phyloP scores from a whole-genome alignment of 768 basidiomycete genomes.

The Lepiota venenata region DNA sequence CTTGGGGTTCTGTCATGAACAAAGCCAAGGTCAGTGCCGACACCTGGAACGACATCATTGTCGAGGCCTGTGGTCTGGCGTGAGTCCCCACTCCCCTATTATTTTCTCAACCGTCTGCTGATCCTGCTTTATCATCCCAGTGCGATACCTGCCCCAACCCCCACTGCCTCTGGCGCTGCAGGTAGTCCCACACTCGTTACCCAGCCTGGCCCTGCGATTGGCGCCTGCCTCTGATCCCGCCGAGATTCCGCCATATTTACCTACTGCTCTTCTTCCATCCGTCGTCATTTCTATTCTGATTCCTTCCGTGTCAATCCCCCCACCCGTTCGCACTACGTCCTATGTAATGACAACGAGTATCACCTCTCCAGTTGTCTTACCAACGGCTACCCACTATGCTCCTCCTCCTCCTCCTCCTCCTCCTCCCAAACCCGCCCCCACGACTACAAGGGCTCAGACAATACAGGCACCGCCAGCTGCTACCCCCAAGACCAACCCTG shows the following conservation, averaged over 20 bases:
- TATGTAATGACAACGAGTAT: not conserved
- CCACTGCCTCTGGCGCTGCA: not conserved
- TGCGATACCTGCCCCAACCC: not conserved
- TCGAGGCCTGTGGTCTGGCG: conserved; percentile 40
- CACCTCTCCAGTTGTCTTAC: conserved; percentile 9
- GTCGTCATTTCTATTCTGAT: conserved; percentile 13
- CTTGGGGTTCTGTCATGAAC: conserved; percentile 53
- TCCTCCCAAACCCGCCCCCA: conserved; percentile 11
- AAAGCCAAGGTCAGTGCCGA: conserved; percentile 23
- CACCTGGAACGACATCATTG: conserved; percentile 32
- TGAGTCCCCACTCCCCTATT: not conserved
- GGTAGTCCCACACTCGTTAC: not conserved
- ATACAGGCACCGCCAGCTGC: conserved; percentile 14
- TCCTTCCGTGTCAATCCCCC: conserved; percentile 16
- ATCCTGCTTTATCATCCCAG: not conserved
- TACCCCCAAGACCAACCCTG: conserved; percentile 15
- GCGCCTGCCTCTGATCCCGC: conserved; percentile 9
- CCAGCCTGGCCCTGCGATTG: not conserved
- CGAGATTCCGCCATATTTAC: conserved; percentile 4
- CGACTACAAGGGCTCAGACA: conserved; percentile 1
- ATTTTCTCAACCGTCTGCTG: not conserved
- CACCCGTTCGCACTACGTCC: conserved; percentile 1
- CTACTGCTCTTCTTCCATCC: conserved; percentile 8
- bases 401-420: conserved; percentile 1
- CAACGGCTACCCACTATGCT: conserved; percentile 10